Evolutionary conservation across 2,329 filamentous ascomycete genomes (phyloP).

Genomic region (Neurospora sp.): DNA sequence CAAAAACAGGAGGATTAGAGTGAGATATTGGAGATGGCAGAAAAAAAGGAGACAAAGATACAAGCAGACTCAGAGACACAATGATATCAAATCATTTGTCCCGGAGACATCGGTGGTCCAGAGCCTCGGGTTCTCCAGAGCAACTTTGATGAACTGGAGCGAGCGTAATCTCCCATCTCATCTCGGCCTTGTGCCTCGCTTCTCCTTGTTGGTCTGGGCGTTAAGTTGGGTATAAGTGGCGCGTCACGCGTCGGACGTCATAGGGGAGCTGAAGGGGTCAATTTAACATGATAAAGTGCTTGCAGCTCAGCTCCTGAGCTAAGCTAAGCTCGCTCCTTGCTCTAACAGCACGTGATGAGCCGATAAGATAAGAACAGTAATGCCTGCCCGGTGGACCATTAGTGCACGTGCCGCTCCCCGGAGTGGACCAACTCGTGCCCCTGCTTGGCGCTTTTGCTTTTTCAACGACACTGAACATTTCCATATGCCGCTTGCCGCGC

Average conservation of each 20-base stretch:
- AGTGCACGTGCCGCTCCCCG: neutral
- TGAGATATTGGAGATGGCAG: neutral
- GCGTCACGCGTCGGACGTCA: neutral
- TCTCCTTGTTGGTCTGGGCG: neutral
- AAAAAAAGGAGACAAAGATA: neutral
- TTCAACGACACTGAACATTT: neutral
- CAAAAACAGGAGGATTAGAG: neutral
- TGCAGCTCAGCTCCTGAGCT: neutral
- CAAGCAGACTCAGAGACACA: neutral
- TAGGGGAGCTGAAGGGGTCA: neutral
- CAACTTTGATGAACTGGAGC: neutral
- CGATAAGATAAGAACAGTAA: neutral
- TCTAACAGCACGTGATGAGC: neutral
- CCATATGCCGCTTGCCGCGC: neutral
- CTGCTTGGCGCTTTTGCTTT: neutral
- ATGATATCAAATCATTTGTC: neutral
- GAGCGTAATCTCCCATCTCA: neutral
- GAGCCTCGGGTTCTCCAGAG: neutral
- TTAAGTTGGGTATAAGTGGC: neutral
- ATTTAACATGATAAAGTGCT: neutral
- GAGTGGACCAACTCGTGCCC: neutral
- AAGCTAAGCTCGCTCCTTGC: neutral
- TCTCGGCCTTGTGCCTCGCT: neutral
- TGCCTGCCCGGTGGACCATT: neutral
- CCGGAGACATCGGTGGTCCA: neutral